phyloP scores from a whole-genome alignment of 305 asterid genomes.

The Solanum hybrid region DNA sequence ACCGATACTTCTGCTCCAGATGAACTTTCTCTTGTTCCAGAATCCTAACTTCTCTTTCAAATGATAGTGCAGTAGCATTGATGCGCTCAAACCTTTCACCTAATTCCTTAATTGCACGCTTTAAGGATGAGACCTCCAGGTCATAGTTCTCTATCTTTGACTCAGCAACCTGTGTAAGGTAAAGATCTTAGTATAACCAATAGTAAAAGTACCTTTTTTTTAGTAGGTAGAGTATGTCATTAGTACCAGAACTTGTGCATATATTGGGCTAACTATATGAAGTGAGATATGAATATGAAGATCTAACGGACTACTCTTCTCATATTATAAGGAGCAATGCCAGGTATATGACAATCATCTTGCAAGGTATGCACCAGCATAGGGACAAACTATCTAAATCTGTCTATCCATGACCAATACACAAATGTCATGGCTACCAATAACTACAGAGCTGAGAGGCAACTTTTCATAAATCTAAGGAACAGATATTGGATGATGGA shows the following conservation, averaged over 20 bases:
- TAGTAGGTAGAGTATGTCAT: not conserved
- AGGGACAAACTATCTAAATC: not conserved
- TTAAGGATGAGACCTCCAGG: slow-evolving; percentile 48
- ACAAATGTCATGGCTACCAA: not conserved
- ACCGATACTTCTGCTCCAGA: slow-evolving; percentile 71
- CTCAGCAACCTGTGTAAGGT: slow-evolving; percentile 66
- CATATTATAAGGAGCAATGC: not conserved
- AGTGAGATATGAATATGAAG: not conserved
- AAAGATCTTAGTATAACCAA: not conserved
- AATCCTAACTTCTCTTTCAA: slow-evolving; percentile 67
- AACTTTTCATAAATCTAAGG: not conserved
- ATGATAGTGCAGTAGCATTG: slow-evolving; percentile 50
- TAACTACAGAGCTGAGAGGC: not conserved
- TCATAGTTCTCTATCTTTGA: slow-evolving; percentile 70
- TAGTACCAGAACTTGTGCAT: not conserved
- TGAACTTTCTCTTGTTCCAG: slow-evolving; percentile 75
- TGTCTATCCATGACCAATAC: not conserved
- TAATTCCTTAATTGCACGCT: slow-evolving; percentile 53
- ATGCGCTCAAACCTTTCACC: slow-evolving; percentile 52
- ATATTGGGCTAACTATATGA: not conserved
- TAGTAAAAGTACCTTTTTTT: not conserved
- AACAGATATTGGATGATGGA: not conserved
- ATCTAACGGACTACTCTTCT: not conserved
- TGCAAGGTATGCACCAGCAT: not conserved
- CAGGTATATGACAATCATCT: not conserved